Evolutionary conservation across 2,329 filamentous ascomycete species (phyloP).

Genomic region (Fusarium sterilihyphosum): DNA sequence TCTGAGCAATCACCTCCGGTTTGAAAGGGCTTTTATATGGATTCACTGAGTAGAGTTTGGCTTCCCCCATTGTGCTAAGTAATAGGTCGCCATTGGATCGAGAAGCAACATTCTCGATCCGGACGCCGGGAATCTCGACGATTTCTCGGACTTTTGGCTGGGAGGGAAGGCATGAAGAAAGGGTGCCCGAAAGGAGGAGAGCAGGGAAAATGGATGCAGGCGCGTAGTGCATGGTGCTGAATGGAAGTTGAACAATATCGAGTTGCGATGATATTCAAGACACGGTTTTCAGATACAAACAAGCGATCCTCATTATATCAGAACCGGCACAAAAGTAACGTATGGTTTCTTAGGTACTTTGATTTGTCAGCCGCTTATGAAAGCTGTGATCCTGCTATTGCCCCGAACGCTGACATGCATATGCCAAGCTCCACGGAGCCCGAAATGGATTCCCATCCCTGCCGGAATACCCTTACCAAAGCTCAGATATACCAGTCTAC

Average conservation of each 20-base stretch:
- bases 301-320: neutral
- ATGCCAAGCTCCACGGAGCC: neutral
- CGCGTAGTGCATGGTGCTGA: neutral
- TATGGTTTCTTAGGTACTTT: neutral
- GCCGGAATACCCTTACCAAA: neutral
- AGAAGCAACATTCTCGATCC: conserved; percentile 2
- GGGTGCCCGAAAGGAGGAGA: neutral
- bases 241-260: neutral
- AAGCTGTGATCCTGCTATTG: neutral
- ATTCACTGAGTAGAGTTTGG: neutral
- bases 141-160: neutral
- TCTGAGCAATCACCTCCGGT: neutral
- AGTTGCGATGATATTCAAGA: neutral
- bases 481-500: too few species aligned
- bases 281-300: neutral
- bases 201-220: neutral
- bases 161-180: neutral
- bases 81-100: conserved; percentile 11
- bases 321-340: neutral
- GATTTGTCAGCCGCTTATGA: neutral
- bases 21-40: neutral
- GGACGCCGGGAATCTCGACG: neutral
- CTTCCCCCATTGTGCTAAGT: neutral
- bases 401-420: neutral
- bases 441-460: neutral